A percentile compares a stretch with the other conserved stretches of the same genome.
These are phyloP conservation scores for Eugenia klotzschiana DNA, from an alignment of 441 rosid genomes.

Conservation along the genomic window DNA sequence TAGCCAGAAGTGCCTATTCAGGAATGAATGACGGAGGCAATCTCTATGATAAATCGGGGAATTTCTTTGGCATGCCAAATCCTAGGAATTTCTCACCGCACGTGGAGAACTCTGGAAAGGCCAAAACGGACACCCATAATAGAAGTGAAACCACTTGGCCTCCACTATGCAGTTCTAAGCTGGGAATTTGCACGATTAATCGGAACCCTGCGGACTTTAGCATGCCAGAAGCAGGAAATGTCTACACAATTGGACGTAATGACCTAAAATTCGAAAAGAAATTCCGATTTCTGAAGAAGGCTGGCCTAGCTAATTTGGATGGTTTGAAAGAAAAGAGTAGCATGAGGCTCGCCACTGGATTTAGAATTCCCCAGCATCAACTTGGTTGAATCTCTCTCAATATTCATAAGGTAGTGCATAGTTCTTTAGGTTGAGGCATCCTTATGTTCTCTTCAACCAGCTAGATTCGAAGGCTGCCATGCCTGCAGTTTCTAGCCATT, in stretches of 20 bases:
- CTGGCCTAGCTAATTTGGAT: conserved; percentile 17
- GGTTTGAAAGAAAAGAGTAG: conserved; percentile 35
- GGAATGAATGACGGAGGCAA: conserved; percentile 26
- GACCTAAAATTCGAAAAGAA: conserved; percentile 33
- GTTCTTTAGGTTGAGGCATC: background rate
- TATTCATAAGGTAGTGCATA: conserved; percentile 13
- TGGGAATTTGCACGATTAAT: conserved; percentile 44
- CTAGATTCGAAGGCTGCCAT: background rate
- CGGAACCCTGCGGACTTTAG: conserved; percentile 93
- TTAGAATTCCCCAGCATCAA: conserved; percentile 14
- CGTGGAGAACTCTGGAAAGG: conserved; percentile 20
- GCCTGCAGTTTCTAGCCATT: background rate
- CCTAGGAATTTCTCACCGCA: conserved; percentile 28
- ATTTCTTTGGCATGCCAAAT: conserved; percentile 28
- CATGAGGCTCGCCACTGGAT: conserved; percentile 24
- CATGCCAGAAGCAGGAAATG: conserved; percentile 49
- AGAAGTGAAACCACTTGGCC: conserved; percentile 16
- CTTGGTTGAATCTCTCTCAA: conserved; percentile 3
- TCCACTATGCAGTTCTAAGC: conserved; percentile 16
- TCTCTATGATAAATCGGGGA: conserved; percentile 23
- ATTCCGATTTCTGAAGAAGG: conserved; percentile 15
- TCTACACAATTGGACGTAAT: conserved; percentile 51
- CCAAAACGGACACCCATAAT: conserved; percentile 17
- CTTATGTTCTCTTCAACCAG: background rate
- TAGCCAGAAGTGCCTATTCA: conserved; percentile 17